Evolutionary conservation across 1,284 basidiomycete genomes (phyloP).

Genomic region (Tylopilus sp.): DNA sequence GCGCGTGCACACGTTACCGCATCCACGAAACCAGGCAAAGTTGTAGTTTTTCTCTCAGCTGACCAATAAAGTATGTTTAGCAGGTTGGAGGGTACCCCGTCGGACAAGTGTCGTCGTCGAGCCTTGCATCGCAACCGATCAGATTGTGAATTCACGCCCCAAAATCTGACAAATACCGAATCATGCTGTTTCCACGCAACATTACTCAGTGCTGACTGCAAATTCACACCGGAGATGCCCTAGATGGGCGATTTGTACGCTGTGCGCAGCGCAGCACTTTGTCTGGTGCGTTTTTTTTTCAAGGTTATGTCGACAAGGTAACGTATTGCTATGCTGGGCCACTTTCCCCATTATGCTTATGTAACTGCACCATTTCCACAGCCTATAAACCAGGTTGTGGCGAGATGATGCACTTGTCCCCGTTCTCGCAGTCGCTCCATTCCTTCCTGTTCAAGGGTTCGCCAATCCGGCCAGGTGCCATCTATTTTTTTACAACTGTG

Average conservation of each 20-base stretch:
- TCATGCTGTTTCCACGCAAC: constrained; percentile 16
- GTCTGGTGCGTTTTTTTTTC: constrained; percentile 2
- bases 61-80: constrained; percentile 9
- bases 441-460: background rate
- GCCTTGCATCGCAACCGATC: constrained; percentile 12
- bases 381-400: background rate
- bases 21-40: constrained; percentile 25
- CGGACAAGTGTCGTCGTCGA: constrained; percentile 1
- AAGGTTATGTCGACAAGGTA: constrained; percentile 23
- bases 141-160: constrained; percentile 3
- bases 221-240: constrained; percentile 5
- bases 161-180: background rate
- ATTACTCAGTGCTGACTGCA: background rate
- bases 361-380: constrained; percentile 7
- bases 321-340: constrained; percentile 13
- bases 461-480: constrained; percentile 24
- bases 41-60: constrained; percentile 30
- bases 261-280: background rate
- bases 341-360: constrained; percentile 10
- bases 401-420: constrained; percentile 10
- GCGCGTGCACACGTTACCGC: constrained; percentile 11
- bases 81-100: background rate
- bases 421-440: constrained; percentile 7
- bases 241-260: background rate
- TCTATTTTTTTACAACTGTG: constrained; percentile 6